Evolutionary conservation across 805 yeast genomes (phyloP).

Genomic region (Cyberlindnera euphorbiiphila): DNA sequence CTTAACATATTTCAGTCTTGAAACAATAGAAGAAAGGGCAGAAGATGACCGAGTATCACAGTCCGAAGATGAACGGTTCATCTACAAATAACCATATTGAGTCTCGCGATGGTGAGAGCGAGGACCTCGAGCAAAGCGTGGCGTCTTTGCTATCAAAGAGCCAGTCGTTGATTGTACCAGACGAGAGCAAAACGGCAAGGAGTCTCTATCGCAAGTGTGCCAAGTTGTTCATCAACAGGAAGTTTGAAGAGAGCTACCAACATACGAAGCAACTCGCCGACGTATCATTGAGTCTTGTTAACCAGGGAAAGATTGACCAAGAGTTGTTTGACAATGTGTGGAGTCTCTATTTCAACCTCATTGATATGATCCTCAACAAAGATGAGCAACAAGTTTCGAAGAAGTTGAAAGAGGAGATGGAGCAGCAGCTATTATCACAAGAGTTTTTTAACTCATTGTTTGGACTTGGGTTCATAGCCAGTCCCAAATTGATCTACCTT

Average conservation of each 20-base stretch:
- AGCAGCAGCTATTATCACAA: slow-evolving; percentile 9
- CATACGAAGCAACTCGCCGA: slow-evolving; percentile 8
- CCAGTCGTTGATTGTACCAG: slow-evolving; percentile 4
- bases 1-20: too few species aligned
- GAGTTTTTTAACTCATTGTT: slow-evolving; percentile 17
- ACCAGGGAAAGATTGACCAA: slow-evolving; percentile 14
- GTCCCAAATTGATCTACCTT: slow-evolving; percentile 23
- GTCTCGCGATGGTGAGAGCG: too few species aligned
- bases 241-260: slow-evolving; percentile 21
- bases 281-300: slow-evolving; percentile 9
- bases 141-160: slow-evolving; percentile 12
- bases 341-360: slow-evolving; percentile 26
- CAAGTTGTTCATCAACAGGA: slow-evolving; percentile 25
- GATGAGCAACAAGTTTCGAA: slow-evolving; percentile 4
- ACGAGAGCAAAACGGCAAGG: slow-evolving; percentile 11
- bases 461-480: slow-evolving; percentile 9
- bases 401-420: slow-evolving; percentile 4
- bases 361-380: slow-evolving; percentile 25
- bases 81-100: too few species aligned
- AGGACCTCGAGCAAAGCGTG: slow-evolving; percentile 12
- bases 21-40: too few species aligned
- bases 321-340: slow-evolving; percentile 21
- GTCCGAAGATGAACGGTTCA: too few species aligned
- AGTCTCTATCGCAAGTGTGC: slow-evolving; percentile 23
- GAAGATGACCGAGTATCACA: not conserved